Base-by-base conservation (phyloP, 768 basidiomycete species). In the Coprinopsis sp. region DNA sequence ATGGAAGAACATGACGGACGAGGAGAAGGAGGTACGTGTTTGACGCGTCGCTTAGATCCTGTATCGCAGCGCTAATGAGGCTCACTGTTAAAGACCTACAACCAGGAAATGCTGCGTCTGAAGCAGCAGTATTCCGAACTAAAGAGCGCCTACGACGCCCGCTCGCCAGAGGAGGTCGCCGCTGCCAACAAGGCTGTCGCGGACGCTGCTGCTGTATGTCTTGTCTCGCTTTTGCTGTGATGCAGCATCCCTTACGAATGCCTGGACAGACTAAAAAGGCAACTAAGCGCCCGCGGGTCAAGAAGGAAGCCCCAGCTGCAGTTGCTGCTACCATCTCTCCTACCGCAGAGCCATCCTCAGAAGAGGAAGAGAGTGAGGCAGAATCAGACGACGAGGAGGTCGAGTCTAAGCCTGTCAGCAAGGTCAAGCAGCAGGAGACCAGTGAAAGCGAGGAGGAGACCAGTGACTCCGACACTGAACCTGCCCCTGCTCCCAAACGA, bases 21-120 rank as follows among this genome's bases (percentile, higher is more conserved):
- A 78, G 6, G 74, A 87, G 58, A 92, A 89, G 67, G 73, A 82
- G 66, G 94, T 91, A 55, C 52, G 87, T 70, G 14, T 34, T 41
- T 21, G 28, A 47, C 51, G 48, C 55, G 52, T 56, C 45, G 21
- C 46, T 39, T 13, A 21, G 40, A 23, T 45, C 21, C 42, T 34
- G 37, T 40, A 37, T 33, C 44, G 44, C 38, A 37, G 37, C 42
- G 30, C 30, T 36, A 7, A 38, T 47, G 23, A 36, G 40, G 30
- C 38, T 16, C 25, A 14, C 37, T 21, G 21, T 50, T 40, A 7
- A 51, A 87, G 84, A 65, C 69, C 31, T 88, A 85, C 54, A 69
- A 56, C 57, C 61, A 74, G 52, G 63, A 72, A 30, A 81, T 81
- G 56, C 68, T 67, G 11, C 70, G 60, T 29, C 81, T 79, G n/a